Evolutionary conservation across 495 filamentous ascomycete species (phyloP).

Genomic region (Penicillium arizonense): DNA sequence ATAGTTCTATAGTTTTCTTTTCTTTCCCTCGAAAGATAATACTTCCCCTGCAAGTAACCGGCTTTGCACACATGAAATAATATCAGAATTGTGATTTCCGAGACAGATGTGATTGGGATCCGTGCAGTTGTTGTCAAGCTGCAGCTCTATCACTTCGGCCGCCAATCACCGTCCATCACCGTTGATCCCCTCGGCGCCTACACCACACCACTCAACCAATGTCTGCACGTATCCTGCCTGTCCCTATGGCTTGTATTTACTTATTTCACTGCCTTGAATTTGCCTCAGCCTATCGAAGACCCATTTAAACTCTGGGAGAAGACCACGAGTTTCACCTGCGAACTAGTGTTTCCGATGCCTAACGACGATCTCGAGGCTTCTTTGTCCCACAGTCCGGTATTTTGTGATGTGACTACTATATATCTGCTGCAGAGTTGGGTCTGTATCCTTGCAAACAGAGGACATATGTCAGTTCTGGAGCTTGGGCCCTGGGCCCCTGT

Average conservation of each 20-base stretch:
- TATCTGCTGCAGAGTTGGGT: constrained; percentile 6
- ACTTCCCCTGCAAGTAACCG: background rate
- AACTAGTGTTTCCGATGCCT: constrained; percentile 5
- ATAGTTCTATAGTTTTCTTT: background rate
- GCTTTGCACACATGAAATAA: background rate
- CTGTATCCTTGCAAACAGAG: constrained; percentile 19
- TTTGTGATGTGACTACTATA: constrained; percentile 24
- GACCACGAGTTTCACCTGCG: background rate
- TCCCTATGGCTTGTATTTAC: background rate
- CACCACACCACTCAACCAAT: constrained; percentile 20
- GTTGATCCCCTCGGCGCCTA: constrained; percentile 26
- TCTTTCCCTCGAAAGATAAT: background rate
- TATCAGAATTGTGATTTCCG: constrained; percentile 8
- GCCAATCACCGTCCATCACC: constrained; percentile 24
- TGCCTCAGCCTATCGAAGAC: background rate
- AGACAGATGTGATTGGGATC: constrained; percentile 29
- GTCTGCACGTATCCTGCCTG: background rate
- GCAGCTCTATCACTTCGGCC: constrained; percentile 26
- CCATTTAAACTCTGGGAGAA: background rate
- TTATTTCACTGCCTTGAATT: background rate
- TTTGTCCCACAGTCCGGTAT: background rate
- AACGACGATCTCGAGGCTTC: background rate
- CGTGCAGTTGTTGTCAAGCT: constrained; percentile 25
- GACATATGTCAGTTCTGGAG: constrained; percentile 19
- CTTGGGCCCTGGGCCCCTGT: constrained; percentile 21